Evolutionary conservation across 306 rosid genomes (phyloP).

Genomic region (Lathyrus tuberosus): DNA sequence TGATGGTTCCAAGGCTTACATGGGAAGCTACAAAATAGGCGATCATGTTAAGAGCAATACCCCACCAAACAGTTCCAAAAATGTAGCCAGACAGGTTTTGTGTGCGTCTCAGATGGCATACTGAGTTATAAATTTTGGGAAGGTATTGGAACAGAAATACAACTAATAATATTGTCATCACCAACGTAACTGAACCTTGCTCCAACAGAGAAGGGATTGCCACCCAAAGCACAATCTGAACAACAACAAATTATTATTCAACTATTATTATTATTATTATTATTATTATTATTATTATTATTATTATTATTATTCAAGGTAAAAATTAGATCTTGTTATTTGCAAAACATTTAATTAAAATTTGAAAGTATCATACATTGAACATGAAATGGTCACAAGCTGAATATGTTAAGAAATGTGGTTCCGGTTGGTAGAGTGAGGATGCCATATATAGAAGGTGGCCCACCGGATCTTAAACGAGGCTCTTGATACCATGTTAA

Average conservation of each 20-base stretch:
- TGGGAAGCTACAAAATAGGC: conserved; percentile 94
- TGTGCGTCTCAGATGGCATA: conserved; percentile 73
- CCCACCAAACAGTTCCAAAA: conserved; percentile 98
- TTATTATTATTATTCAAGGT: not conserved
- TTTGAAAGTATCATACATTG: too few relatives aligned
- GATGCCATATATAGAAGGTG: too few relatives aligned
- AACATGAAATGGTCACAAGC: too few relatives aligned
- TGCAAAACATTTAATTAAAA: too few relatives aligned
- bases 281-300: not conserved
- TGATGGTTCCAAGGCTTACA: conserved; percentile 50
- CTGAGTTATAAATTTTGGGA: conserved; percentile 80
- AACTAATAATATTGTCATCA: conserved; percentile 78
- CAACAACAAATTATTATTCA: not conserved
- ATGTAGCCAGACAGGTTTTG: conserved; percentile 87
- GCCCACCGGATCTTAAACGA: too few relatives aligned
- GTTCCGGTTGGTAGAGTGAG: too few relatives aligned
- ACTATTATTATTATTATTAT: not conserved
- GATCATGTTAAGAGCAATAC: conserved; percentile 93
- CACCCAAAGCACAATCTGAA: conserved; percentile 77
- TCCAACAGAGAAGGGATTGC: conserved; percentile 62
- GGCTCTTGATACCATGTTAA: too few relatives aligned
- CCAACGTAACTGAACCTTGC: conserved; percentile 64
- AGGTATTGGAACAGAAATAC: conserved; percentile 77
- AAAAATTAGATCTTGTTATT: not conserved
- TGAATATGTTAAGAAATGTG: too few relatives aligned